Conservation (phyloP, 1,139 yeast species). For the Protomyces gravidus region DNA sequence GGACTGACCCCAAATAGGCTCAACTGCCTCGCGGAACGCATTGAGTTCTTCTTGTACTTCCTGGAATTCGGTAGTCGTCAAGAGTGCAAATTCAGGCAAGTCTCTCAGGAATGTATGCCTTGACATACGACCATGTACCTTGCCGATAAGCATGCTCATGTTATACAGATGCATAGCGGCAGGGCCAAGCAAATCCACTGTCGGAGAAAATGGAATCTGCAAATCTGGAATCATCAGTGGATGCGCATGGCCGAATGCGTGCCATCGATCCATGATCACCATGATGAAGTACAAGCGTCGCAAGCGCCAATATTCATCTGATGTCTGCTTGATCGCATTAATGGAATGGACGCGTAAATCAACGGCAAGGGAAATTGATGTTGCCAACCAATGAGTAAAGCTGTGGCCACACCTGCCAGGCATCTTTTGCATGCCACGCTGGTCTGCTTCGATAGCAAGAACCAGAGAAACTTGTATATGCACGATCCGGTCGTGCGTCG, state of each 20-base stretch:
- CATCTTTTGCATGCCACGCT: conserved; percentile 33
- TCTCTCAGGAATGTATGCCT: background rate
- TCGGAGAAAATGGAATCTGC: conserved; percentile 28
- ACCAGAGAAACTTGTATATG: conserved; percentile 32
- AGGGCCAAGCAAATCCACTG: conserved; percentile 22
- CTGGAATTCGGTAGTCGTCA: background rate
- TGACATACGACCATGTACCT: background rate
- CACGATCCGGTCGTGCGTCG: conserved; percentile 2
- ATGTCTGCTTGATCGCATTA: conserved; percentile 6
- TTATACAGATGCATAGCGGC: background rate
- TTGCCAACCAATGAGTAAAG: background rate
- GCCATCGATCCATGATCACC: conserved; percentile 39
- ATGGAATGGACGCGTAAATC: background rate
- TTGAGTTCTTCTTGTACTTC: background rate
- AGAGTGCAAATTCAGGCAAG: background rate
- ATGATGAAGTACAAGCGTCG: conserved; percentile 39
- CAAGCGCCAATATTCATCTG: background rate
- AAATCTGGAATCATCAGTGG: conserved; percentile 34
- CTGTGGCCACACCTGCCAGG: background rate
- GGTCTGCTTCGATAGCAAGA: conserved; percentile 42
- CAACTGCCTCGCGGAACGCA: conserved; percentile 33
- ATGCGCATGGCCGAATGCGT: conserved; percentile 31
- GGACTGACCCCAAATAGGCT: conserved; percentile 35
- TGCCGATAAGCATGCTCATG: background rate
- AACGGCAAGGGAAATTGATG: background rate